Percentiles rank a stretch among this genome's conserved stretches.
Evolutionary conservation across 768 basidiomycete species (phyloP).

Genomic region (Kwoniella bestiolae): DNA sequence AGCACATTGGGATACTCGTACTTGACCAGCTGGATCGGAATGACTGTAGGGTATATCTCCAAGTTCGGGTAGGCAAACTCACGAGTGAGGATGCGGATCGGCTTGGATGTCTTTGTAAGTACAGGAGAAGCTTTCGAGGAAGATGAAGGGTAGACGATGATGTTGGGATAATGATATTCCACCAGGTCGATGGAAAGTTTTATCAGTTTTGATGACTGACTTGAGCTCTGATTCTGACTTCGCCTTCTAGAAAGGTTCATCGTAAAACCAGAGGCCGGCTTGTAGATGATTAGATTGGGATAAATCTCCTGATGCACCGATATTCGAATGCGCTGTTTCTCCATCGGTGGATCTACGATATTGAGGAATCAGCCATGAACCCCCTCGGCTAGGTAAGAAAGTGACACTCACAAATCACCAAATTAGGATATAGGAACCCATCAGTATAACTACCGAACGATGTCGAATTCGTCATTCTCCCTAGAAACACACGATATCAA

Average conservation of each 20-base stretch:
- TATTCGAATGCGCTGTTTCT: not conserved
- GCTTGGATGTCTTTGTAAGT: not conserved
- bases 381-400: not conserved
- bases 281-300: not conserved
- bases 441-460: too few relatives aligned
- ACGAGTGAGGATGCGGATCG: not conserved
- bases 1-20: slow-evolving; percentile 1
- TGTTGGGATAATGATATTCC: not conserved
- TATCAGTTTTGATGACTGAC: too few relatives aligned
- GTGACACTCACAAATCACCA: not conserved
- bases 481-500: not conserved
- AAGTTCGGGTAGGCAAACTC: not conserved
- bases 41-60: not conserved
- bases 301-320: not conserved
- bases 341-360: too few relatives aligned
- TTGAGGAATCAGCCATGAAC: not conserved
- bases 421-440: not conserved
- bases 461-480: not conserved
- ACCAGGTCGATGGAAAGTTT: not conserved
- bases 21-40: not conserved
- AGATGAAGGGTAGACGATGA: not conserved
- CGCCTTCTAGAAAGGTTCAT: too few relatives aligned
- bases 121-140: not conserved
- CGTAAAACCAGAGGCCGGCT: too few relatives aligned
- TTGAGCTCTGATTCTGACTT: too few relatives aligned